These are phyloP conservation scores for Suillus variegatus DNA, from an alignment of 768 basidiomycete species.

Conservation along the genomic window DNA sequence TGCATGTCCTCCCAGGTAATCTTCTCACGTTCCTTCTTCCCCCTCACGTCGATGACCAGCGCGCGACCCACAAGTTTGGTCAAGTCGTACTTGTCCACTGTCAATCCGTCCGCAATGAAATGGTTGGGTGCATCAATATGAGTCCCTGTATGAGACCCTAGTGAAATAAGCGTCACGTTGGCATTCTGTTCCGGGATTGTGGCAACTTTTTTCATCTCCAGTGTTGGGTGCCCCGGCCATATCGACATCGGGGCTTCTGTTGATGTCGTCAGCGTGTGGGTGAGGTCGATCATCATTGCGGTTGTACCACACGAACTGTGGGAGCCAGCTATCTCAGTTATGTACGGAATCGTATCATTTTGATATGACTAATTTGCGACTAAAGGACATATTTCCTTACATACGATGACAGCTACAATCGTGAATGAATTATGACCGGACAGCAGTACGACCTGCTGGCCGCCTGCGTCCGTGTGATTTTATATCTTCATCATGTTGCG, in stretches of 20 bases:
- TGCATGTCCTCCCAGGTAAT: slow-evolving; percentile 59
- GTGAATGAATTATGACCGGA: neutral
- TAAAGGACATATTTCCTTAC: neutral
- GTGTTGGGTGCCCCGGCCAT: slow-evolving; percentile 26
- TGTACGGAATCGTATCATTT: neutral
- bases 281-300: slow-evolving; percentile 24
- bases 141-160: slow-evolving; percentile 74
- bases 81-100: slow-evolving; percentile 58
- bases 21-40: slow-evolving; percentile 41
- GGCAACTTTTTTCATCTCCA: slow-evolving; percentile 13
- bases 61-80: slow-evolving; percentile 51
- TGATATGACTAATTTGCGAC: neutral
- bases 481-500: neutral
- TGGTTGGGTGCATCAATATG: slow-evolving; percentile 79
- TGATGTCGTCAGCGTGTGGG: slow-evolving; percentile 20
- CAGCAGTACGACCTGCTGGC: neutral
- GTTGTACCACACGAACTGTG: neutral
- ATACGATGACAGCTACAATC: neutral
- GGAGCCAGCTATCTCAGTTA: neutral
- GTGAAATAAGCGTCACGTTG: slow-evolving; percentile 38
- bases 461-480: neutral
- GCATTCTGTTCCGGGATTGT: slow-evolving; percentile 9
- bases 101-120: slow-evolving; percentile 54
- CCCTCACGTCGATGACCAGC: slow-evolving; percentile 53
- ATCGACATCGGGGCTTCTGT: slow-evolving; percentile 20